phyloP scores from a whole-genome alignment of 805 yeast species.

The Henningerozyma blattae region DNA sequence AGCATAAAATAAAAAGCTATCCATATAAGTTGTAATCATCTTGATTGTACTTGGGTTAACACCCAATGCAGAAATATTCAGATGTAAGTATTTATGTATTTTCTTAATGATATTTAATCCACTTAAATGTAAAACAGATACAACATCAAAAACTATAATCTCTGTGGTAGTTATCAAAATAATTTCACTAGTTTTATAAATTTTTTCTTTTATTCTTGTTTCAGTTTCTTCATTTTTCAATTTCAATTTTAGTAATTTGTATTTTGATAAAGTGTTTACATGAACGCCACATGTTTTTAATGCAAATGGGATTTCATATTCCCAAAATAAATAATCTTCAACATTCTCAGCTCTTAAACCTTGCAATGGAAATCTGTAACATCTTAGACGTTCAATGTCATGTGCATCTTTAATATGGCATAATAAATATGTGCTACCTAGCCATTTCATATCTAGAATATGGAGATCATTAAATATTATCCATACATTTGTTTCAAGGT shows the following conservation, averaged over 20 bases:
- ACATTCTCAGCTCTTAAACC: constrained; percentile 4
- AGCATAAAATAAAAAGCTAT: constrained; percentile 15
- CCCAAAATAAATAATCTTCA: constrained; percentile 17
- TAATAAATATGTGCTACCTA: constrained; percentile 20
- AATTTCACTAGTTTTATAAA: constrained; percentile 21
- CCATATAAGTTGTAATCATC: constrained; percentile 16
- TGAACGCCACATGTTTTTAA: constrained; percentile 6
- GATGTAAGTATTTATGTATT: constrained; percentile 11
- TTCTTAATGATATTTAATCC: constrained; percentile 16
- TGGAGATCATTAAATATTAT: constrained; percentile 13
- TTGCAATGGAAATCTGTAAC: constrained; percentile 17
- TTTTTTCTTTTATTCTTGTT: constrained; percentile 2
- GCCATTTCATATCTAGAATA: constrained; percentile 22
- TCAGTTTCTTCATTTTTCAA: constrained; percentile 12
- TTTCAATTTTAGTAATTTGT: constrained; percentile 6
- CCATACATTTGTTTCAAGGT: constrained; percentile 21
- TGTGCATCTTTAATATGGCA: constrained; percentile 16
- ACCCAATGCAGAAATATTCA: constrained; percentile 5
- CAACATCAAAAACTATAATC: constrained; percentile 16
- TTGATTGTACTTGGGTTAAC: constrained; percentile 7
- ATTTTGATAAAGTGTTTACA: constrained; percentile 16
- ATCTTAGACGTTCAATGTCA: constrained; percentile 9
- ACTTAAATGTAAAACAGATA: constrained; percentile 14
- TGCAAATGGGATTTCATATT: constrained; percentile 12
- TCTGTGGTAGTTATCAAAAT: constrained; percentile 10